phyloP scores from a whole-genome alignment of 345 rosid genomes.

The Eucalyptus curtisii region DNA sequence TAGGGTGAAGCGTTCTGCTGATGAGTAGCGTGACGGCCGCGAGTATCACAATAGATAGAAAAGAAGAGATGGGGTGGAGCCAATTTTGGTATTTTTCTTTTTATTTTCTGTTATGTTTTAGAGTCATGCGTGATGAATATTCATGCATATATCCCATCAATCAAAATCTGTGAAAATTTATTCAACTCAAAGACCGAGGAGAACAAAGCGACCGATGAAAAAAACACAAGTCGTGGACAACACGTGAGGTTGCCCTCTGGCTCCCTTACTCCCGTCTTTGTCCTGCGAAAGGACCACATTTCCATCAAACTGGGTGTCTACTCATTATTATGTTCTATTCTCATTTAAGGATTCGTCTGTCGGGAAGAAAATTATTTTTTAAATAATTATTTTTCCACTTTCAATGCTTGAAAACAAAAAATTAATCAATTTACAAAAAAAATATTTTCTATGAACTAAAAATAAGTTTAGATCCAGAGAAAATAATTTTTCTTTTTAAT shows the following conservation, averaged over 20 bases:
- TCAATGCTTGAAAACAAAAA: neutral
- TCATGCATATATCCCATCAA: neutral
- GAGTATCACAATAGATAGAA: neutral
- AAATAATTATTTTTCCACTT: neutral
- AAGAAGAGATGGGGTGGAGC: neutral
- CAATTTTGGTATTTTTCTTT: neutral
- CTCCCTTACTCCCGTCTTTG: neutral
- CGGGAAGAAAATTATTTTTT: neutral
- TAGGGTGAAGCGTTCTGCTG: neutral
- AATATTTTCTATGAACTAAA: neutral
- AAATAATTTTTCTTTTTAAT: neutral
- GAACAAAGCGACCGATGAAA: neutral
- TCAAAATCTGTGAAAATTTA: neutral
- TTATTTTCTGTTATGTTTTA: neutral
- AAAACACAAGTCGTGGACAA: neutral
- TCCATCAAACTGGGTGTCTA: neutral
- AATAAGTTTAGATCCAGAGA: neutral
- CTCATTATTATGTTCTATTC: neutral
- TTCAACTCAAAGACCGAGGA: neutral
- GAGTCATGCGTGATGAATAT: neutral
- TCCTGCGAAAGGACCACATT: neutral
- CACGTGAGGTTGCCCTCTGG: neutral
- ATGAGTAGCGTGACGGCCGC: neutral
- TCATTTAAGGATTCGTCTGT: accelerated
- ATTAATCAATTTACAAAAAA: neutral